These are phyloP conservation scores for Chaetomium sp. DNA, from an alignment of 2,329 filamentous ascomycete genomes.

Conservation along the genomic window DNA sequence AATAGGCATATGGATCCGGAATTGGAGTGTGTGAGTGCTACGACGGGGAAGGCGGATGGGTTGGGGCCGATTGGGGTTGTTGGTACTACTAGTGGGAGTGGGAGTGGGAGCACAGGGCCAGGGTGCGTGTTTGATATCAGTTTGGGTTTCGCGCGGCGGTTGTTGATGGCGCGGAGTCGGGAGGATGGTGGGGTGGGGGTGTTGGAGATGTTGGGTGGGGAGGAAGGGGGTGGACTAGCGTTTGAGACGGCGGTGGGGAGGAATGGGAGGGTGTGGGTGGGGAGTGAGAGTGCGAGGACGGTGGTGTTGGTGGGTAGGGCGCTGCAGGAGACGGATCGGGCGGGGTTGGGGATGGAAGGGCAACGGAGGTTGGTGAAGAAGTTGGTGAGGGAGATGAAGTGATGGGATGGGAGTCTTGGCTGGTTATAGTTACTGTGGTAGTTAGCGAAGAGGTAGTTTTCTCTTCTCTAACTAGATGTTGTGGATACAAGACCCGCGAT, in stretches of 20 bases:
- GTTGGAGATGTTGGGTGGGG: slow-evolving; percentile 68
- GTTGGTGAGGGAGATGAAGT: slow-evolving; percentile 54
- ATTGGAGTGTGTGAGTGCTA: slow-evolving; percentile 78
- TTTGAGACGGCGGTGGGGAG: slow-evolving; percentile 93
- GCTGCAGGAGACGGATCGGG: slow-evolving; percentile 69
- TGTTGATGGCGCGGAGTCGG: slow-evolving; percentile 59
- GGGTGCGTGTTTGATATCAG: slow-evolving; percentile 85
- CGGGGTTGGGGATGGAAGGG: slow-evolving; percentile 53
- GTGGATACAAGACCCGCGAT: too few relatives aligned
- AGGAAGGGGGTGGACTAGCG: slow-evolving; percentile 56
- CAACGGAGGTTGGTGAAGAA: slow-evolving; percentile 66
- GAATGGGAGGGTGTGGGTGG: slow-evolving; percentile 90
- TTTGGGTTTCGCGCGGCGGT: slow-evolving; percentile 70
- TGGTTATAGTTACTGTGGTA: background rate
- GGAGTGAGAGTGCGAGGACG: slow-evolving; percentile 65
- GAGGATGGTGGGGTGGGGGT: slow-evolving; percentile 62
- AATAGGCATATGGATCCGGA: slow-evolving; percentile 83
- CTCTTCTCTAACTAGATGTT: too few relatives aligned
- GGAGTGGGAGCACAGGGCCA: slow-evolving; percentile 35
- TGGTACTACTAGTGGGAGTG: slow-evolving; percentile 22
- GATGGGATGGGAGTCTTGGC: slow-evolving; percentile 18
- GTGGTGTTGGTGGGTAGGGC: slow-evolving; percentile 74
- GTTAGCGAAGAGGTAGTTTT: background rate
- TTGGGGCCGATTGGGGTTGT: slow-evolving; percentile 59
- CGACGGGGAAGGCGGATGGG: slow-evolving; percentile 83